Evolutionary conservation across 495 filamentous ascomycete genomes (phyloP).

Genomic region (Penicillium cinerascens): DNA sequence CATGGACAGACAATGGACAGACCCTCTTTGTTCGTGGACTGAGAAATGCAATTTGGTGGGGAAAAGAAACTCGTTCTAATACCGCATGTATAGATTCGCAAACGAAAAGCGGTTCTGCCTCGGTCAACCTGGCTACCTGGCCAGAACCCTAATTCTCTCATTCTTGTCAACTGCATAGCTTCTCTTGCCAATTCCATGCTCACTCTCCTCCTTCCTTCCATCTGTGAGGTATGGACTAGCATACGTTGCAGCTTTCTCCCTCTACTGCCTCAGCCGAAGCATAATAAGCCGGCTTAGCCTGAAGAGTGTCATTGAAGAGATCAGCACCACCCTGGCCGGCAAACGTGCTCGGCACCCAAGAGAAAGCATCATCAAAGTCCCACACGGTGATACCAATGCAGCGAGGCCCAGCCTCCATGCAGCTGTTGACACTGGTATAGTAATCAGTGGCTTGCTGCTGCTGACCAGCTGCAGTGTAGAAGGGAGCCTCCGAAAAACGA

Average conservation of each 20-base stretch:
- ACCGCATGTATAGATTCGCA: no score
- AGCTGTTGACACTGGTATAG: conserved; percentile 48
- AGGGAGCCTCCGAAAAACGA: conserved; percentile 34
- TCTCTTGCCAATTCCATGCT: no score
- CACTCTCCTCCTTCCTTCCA: no score
- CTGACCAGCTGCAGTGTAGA: conserved; percentile 30
- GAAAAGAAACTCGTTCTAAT: no score
- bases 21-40: no score
- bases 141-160: no score
- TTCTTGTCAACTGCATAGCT: no score
- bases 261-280: conserved; percentile 19
- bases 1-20: no score
- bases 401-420: conserved; percentile 42
- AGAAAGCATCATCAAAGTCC: conserved; percentile 54
- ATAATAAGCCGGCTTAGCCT: conserved; percentile 48
- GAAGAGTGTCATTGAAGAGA: conserved; percentile 45
- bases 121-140: no score
- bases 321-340: conserved; percentile 40
- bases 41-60: no score
- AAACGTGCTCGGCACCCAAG: conserved; percentile 52
- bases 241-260: conserved; percentile 17
- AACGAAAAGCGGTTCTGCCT: no score
- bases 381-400: conserved; percentile 62
- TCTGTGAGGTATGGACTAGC: neutral
- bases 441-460: conserved; percentile 54